Conservation (phyloP, 805 yeast genomes). For the Maudiozyma bulderi region DNA sequence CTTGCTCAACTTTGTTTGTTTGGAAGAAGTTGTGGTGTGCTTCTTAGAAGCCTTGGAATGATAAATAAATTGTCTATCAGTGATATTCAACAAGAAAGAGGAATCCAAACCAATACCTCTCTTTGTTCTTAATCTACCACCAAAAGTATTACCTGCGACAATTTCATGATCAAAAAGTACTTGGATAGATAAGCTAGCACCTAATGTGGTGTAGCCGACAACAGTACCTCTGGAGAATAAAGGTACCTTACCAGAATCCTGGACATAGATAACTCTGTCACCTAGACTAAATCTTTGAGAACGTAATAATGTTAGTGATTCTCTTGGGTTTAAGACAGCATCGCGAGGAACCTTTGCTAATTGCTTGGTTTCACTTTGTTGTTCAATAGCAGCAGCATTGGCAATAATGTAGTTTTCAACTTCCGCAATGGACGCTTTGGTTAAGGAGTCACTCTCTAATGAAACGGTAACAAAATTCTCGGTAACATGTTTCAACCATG, state of each 20-base stretch:
- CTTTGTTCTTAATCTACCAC: constrained; percentile 64
- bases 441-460: constrained; percentile 68
- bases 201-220: constrained; percentile 58
- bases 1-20: not conserved
- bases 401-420: constrained; percentile 55
- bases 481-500: constrained; percentile 42
- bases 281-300: constrained; percentile 76
- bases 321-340: constrained; percentile 69
- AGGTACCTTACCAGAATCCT: constrained; percentile 84
- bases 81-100: constrained; percentile 67
- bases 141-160: constrained; percentile 72
- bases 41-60: constrained; percentile 56
- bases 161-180: constrained; percentile 78
- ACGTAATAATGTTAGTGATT: constrained; percentile 60
- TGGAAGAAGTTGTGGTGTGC: not conserved
- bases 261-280: constrained; percentile 79
- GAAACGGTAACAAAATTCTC: constrained; percentile 54
- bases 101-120: constrained; percentile 83
- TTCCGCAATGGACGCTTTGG: constrained; percentile 51
- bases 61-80: constrained; percentile 64
- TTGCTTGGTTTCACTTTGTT: constrained; percentile 41
- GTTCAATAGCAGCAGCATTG: constrained; percentile 36
- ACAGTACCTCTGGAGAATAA: constrained; percentile 84
- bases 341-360: constrained; percentile 75
- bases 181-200: constrained; percentile 48